Evolutionary conservation across 306 rosid genomes (phyloP).

Genomic region (Luffa aegyptiaca): DNA sequence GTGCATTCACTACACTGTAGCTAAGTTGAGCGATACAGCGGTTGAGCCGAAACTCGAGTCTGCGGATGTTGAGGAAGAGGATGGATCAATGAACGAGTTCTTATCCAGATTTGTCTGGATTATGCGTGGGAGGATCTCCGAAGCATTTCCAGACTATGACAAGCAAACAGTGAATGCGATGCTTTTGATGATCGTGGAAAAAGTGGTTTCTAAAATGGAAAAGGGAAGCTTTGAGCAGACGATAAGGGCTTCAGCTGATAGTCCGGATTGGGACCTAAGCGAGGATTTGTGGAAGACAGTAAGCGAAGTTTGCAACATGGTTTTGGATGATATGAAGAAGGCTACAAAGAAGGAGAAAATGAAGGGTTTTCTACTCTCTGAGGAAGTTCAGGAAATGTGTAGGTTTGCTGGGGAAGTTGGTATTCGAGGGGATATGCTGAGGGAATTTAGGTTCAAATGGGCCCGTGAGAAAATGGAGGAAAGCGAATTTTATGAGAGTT

Average conservation of each 20-base stretch:
- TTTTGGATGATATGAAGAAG: slow-evolving; percentile 66
- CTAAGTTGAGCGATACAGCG: slow-evolving; percentile 13
- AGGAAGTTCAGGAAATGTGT: slow-evolving; percentile 77
- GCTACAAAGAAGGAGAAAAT: slow-evolving; percentile 67
- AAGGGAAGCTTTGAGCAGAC: slow-evolving; percentile 28
- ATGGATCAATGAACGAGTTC: slow-evolving; percentile 51
- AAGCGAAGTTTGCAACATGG: slow-evolving; percentile 80
- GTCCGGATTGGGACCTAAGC: slow-evolving; percentile 44
- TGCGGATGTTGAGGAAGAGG: slow-evolving; percentile 21
- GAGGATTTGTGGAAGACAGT: slow-evolving; percentile 88
- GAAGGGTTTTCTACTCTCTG: slow-evolving; percentile 66
- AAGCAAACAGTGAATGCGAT: slow-evolving; percentile 52
- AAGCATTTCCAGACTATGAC: slow-evolving; percentile 35
- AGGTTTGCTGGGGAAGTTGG: slow-evolving; percentile 87
- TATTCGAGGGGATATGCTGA: slow-evolving; percentile 66
- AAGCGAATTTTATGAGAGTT: slow-evolving; percentile 49
- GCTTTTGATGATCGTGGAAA: slow-evolving; percentile 47
- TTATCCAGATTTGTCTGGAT: slow-evolving; percentile 70
- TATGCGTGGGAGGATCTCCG: slow-evolving; percentile 50
- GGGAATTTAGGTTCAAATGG: slow-evolving; percentile 92
- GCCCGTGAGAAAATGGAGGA: slow-evolving; percentile 89
- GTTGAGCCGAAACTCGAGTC: slow-evolving; percentile 8
- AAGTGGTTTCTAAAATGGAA: slow-evolving; percentile 58
- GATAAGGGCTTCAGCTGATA: slow-evolving; percentile 6
- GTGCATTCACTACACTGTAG: slow-evolving; percentile 22